These are phyloP conservation scores for Chenopodium quinoa DNA, from an alignment of 148 eudicot species.

Conservation along the genomic window DNA sequence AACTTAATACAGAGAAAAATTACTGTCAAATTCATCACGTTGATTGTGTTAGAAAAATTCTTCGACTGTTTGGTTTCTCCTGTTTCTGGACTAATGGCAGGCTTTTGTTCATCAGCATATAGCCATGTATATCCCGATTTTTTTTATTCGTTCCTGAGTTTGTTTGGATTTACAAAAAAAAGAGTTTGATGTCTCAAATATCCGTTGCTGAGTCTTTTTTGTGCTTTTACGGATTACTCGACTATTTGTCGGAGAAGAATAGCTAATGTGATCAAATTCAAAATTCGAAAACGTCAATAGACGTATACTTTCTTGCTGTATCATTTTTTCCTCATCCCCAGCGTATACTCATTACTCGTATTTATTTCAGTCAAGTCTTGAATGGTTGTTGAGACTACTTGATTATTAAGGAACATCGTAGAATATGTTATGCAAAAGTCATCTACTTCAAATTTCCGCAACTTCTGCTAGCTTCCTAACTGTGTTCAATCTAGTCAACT, in stretches of 20 bases:
- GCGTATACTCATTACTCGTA: not conserved
- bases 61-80: slow-evolving; percentile 8
- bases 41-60: slow-evolving; percentile 8
- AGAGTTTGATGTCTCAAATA: not conserved
- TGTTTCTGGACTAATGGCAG: slow-evolving; percentile 2
- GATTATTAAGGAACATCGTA: not conserved
- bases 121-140: slow-evolving; percentile 12
- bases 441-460: not conserved
- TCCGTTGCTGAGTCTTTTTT: not conserved
- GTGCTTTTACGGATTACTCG: not conserved
- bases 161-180: slow-evolving; percentile 22
- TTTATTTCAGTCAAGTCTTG: not conserved
- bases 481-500: not conserved
- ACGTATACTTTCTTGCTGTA: not conserved
- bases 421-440: not conserved
- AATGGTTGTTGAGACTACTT: not conserved
- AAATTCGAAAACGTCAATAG: not conserved
- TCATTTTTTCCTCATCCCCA: not conserved
- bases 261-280: not conserved
- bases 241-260: not conserved
- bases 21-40: not conserved
- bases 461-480: not conserved
- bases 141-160: slow-evolving; percentile 26
- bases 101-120: slow-evolving; percentile 14
- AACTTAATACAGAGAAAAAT: not conserved